Percentiles rank a stretch among this genome's conserved stretches.
phyloP scores from a whole-genome alignment of 2,329 filamentous ascomycete genomes.

The Alternaria brassicicola region DNA sequence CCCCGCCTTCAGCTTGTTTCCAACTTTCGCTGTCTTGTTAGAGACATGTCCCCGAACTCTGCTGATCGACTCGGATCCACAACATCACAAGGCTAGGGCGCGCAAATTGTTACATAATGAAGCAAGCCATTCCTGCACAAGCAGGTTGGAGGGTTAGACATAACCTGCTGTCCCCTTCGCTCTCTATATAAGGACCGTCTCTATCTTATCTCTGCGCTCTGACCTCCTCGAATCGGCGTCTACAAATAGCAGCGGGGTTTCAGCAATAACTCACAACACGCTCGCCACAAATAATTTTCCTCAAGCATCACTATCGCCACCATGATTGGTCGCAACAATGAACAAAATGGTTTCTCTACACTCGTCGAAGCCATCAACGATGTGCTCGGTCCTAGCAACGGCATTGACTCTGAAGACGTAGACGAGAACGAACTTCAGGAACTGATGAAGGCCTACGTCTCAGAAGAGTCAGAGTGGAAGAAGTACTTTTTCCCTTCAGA shows the following conservation, averaged over 20 bases:
- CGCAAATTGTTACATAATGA: slow-evolving; percentile 41
- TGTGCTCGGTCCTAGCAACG: slow-evolving; percentile 78
- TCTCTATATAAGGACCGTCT: slow-evolving; percentile 14
- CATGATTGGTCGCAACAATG: slow-evolving; percentile 31
- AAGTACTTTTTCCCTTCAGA: slow-evolving; percentile 76
- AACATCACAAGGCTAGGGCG: slow-evolving; percentile 21
- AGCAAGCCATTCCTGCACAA: slow-evolving; percentile 15
- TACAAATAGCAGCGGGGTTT: not conserved
- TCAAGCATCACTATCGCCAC: slow-evolving; percentile 6
- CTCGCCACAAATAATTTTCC: not conserved
- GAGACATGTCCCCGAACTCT: slow-evolving; percentile 12
- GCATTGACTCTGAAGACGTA: slow-evolving; percentile 81
- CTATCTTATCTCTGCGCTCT: slow-evolving; percentile 6
- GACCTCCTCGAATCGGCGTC: not conserved
- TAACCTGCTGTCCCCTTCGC: slow-evolving; percentile 15
- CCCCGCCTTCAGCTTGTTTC: too few species aligned
- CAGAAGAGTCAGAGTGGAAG: slow-evolving; percentile 72
- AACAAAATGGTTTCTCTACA: slow-evolving; percentile 62
- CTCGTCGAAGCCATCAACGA: slow-evolving; percentile 76
- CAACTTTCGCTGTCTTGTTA: too few species aligned
- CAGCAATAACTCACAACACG: not conserved
- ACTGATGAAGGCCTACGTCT: slow-evolving; percentile 77
- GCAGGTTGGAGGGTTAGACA: not conserved
- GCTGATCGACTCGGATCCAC: slow-evolving; percentile 27
- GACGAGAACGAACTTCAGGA: slow-evolving; percentile 72